Base-by-base conservation (phyloP, 2,329 filamentous ascomycete genomes). In the Cephalotrichum gorgonifer region DNA sequence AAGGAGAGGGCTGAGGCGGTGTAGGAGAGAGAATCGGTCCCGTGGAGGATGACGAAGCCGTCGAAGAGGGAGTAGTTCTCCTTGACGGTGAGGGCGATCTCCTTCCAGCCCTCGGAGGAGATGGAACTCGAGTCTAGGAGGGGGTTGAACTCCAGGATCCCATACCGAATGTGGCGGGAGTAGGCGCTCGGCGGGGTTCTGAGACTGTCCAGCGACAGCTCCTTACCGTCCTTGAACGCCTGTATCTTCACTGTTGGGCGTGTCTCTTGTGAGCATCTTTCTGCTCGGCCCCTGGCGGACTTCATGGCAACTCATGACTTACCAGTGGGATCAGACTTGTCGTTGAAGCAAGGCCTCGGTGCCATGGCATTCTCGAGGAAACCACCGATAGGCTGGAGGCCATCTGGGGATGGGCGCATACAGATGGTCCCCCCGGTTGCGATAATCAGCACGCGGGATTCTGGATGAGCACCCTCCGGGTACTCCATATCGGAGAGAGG, bases 361-460 rank as follows among this genome's bases (percentile, higher is more conserved):
- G 85, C 84, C 72, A 96, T 84, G 58, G 88, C 88, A 55, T 81
- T 81, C 58, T 93, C 79, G 42, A 95, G 72, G 62, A 96, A 95
- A 3, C 86, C 85, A 57, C 79, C 72, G 50, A 86, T 85, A 6
- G 90, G 90, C 31, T 93, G 75, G 48, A 95, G 79, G 1, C 90
- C 90, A 55, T 88, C 79, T 8, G 78, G 76, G 9, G 88, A 88
- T 49, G 82, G 83, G 61, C 85, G 81, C 90, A 96, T 95, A 68
- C 88, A 95, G 59, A 95, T 95, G 6, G 85, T 89, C 42, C 85
- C 86, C 52, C 87, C 89, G 12, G 90, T 95, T 71, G 94, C 91
- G 65, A 95, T 87, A 59, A 95, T 85, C 55, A 96, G 74, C 12
- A 96, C 86, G 51, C 86, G 76, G 23, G 87, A 88, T 64, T 94